Percentiles rank a stretch among this genome's conserved stretches.
phyloP scores from a whole-genome alignment of 192 early-diverging fungal genomes.

The Linnemannia schmuckeri region DNA sequence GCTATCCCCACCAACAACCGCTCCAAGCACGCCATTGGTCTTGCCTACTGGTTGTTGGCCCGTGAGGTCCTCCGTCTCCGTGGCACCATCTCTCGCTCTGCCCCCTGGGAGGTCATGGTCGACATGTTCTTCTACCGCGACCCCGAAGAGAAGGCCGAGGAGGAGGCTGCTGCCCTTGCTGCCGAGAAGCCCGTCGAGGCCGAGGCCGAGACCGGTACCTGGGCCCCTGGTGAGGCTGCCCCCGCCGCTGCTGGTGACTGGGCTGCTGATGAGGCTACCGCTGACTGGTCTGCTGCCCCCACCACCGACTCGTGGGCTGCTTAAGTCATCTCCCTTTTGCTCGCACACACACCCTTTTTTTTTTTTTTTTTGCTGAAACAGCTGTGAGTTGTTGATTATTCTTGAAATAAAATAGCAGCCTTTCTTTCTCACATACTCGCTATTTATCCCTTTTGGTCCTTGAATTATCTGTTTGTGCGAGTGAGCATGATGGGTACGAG shows the following conservation, averaged over 20 bases:
- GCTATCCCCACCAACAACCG: conserved; percentile 99
- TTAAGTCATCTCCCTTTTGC: conserved; percentile 12
- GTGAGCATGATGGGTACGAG: too few species aligned
- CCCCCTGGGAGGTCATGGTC: conserved; percentile 97
- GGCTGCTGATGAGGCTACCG: conserved; percentile 50
- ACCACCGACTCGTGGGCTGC: conserved; percentile 45
- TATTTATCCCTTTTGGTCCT: too few species aligned
- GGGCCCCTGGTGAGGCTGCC: conserved; percentile 54
- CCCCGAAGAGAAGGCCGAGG: conserved; percentile 96
- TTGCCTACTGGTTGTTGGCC: conserved; percentile 97
- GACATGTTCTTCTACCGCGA: conserved; percentile 99
- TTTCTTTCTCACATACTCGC: too few species aligned
- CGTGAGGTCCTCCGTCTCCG: conserved; percentile 99
- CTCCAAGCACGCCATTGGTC: conserved; percentile 98
- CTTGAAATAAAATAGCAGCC: too few species aligned
- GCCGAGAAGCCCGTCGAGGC: conserved; percentile 55
- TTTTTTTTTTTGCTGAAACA: background rate
- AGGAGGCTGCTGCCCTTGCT: conserved; percentile 78
- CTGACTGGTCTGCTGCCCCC: conserved; percentile 45
- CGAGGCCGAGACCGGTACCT: conserved; percentile 47
- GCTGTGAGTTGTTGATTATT: background rate
- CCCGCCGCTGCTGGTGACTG: conserved; percentile 57
- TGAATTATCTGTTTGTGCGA: too few species aligned
- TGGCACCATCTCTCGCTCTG: conserved; percentile 87
- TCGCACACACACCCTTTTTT: background rate